Evolutionary conservation across 1,284 basidiomycete species (phyloP), one percentile per base, ranked within the genome.

Genomic region (Ustilago nuda): DNA sequence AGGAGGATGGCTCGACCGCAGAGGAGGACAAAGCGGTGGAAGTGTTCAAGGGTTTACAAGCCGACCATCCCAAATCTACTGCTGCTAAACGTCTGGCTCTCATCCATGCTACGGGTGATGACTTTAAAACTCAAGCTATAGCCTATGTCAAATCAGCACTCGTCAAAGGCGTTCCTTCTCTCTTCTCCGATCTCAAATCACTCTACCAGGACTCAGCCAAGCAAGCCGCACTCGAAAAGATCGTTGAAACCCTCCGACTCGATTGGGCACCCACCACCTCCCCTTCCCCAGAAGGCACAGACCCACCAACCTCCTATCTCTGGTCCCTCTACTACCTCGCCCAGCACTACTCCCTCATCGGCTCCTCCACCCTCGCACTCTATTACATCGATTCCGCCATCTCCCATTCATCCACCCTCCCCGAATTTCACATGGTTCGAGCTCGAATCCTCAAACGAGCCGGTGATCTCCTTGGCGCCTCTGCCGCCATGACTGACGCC

Each of bases 251-350:
- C 1, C 53, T 78, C 19, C 80, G 82, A 4, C 50, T 58, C 3
- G 70, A 70, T 35, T 85, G 82, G 82, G 63, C 70, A 8, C 81
- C 76, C 12, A 36, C 61, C 33, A 17, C 62, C 8, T 45, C 61
- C 2, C 45, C 61, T 13, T 45, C 65, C 2, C 23, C 69, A 19
- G 71, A 66, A 39, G 76, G 67, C 17, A 86, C 23, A 74, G 87
- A 90, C 45, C 91, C 94, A 30, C 95, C 96, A 0, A 92, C 94
- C 2, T 91, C 91, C 8, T 93, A 96, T 79, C 90, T 99, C 23
- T 99, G 97, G 96, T 91, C 92, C 5, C 90, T 98, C 61, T 98
- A 98, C 88, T 98, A 92, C 89, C 91, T 98, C 53, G 92, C 94
- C 0, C 94, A 98, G 76, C 95, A 98, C 86, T 90, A 96, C 82